Percentiles rank a stretch among this genome's conserved stretches.
phyloP scores from a whole-genome alignment of 768 basidiomycete genomes.

The Suillus discolor region DNA sequence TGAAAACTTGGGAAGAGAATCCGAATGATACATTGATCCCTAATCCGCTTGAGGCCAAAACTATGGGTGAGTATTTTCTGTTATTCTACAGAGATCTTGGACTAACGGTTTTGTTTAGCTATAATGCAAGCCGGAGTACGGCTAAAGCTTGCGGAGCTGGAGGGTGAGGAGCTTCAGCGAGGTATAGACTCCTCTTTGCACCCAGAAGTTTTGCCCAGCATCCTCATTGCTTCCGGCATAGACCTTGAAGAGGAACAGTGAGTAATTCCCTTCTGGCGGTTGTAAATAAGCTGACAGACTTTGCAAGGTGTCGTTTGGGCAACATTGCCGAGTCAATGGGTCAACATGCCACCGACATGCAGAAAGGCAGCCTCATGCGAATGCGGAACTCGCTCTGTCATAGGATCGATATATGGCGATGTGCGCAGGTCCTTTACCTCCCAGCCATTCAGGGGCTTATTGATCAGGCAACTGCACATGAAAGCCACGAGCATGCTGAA shows the following conservation, averaged over 20 bases:
- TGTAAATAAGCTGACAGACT: too few relatives aligned
- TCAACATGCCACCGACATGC: too few relatives aligned
- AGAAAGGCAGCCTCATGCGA: too few relatives aligned
- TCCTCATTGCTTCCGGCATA: background rate
- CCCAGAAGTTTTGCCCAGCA: background rate
- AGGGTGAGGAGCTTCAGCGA: background rate
- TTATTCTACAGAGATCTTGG: background rate
- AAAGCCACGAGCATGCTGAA: too few relatives aligned
- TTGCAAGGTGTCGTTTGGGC: too few relatives aligned
- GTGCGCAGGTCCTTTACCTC: background rate
- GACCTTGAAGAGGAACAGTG: background rate
- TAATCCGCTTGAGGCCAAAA: too few relatives aligned
- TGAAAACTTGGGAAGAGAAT: too few relatives aligned
- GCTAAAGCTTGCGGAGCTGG: background rate
- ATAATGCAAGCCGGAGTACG: background rate
- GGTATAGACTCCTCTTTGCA: background rate
- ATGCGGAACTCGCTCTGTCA: too few relatives aligned
- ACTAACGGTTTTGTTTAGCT: background rate
- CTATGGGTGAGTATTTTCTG: background rate
- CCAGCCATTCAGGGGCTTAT: background rate
- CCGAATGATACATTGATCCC: too few relatives aligned
- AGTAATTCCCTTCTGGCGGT: background rate
- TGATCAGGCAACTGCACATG: background rate
- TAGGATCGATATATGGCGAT: background rate
- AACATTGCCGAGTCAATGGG: too few relatives aligned